Evolutionary conservation across 768 basidiomycete species (phyloP).

Genomic region (Chalciporus chontae): DNA sequence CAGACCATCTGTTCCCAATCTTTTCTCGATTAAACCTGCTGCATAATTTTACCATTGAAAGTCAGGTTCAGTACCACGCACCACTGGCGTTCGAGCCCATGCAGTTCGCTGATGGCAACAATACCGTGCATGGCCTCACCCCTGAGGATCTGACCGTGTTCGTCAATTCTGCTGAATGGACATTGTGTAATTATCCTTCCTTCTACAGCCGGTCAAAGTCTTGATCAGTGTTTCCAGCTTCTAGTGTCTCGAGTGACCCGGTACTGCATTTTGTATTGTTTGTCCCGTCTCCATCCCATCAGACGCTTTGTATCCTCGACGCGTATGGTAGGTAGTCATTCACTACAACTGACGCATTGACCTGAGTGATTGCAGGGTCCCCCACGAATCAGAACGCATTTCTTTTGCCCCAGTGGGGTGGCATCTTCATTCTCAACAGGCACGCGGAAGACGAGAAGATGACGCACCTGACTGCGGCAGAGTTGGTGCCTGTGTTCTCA

Average conservation of each 20-base stretch:
- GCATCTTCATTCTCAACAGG: constrained; percentile 76
- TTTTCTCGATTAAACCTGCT: constrained; percentile 56
- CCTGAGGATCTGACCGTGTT: constrained; percentile 89
- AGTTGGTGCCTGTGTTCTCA: constrained; percentile 52
- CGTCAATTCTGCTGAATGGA: constrained; percentile 96
- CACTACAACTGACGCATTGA: constrained; percentile 3
- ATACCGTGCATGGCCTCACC: constrained; percentile 53
- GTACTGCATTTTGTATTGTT: constrained; percentile 92
- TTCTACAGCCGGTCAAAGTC: not conserved
- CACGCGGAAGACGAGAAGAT: constrained; percentile 24
- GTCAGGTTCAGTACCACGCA: constrained; percentile 89
- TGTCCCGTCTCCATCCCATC: constrained; percentile 65
- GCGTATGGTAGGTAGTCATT: constrained; percentile 39
- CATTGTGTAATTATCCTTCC: constrained; percentile 58
- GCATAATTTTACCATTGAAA: constrained; percentile 92
- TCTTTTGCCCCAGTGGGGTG: constrained; percentile 92
- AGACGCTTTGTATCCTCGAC: constrained; percentile 68
- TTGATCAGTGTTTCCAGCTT: constrained; percentile 50
- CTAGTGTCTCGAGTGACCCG: constrained; percentile 88
- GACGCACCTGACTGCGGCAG: constrained; percentile 33
- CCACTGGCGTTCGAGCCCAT: constrained; percentile 79
- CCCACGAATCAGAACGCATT: constrained; percentile 62
- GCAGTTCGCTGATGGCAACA: constrained; percentile 29
- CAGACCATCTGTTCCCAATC: constrained; percentile 71
- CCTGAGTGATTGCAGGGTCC: constrained; percentile 36